These are phyloP conservation scores for Chloranthus sessilifolius DNA, from an alignment of 164 flowering plant genomes.

Conservation along the genomic window DNA sequence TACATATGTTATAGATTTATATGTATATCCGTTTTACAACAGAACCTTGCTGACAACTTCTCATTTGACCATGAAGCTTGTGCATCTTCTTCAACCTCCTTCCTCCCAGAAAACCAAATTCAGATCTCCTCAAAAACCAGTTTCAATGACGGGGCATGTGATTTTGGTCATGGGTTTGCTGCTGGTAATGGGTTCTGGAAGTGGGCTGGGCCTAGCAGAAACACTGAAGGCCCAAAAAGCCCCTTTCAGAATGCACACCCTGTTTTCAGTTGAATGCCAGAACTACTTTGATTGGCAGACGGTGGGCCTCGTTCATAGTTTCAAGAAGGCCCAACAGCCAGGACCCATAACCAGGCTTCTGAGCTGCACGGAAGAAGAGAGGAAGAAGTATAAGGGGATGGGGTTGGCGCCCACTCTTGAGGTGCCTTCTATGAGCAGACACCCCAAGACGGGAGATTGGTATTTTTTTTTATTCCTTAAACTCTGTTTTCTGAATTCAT, in stretches of 20 bases:
- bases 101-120: too few relatives aligned
- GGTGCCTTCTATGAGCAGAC: slow-evolving; percentile 97
- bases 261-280: slow-evolving; percentile 96
- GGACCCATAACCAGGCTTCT: slow-evolving; percentile 87
- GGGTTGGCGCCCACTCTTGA: slow-evolving; percentile 86
- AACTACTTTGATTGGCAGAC: slow-evolving; percentile 99
- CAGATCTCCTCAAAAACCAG: slow-evolving; percentile 15
- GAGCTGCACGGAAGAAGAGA: slow-evolving; percentile 95
- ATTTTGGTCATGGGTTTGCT: too few relatives aligned
- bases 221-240: slow-evolving; percentile 28
- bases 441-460: slow-evolving; percentile 97
- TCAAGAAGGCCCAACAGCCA: slow-evolving; percentile 75
- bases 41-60: too few relatives aligned
- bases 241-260: slow-evolving; percentile 85
- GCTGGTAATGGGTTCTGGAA: slow-evolving; percentile 8
- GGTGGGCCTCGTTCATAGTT: slow-evolving; percentile 89
- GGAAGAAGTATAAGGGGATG: slow-evolving; percentile 77
- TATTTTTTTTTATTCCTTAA: slow-evolving; percentile 19
- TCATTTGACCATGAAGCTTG: too few relatives aligned
- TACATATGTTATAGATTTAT: too few relatives aligned
- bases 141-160: slow-evolving; percentile 26
- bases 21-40: too few relatives aligned
- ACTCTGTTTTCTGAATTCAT: too few relatives aligned
- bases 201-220: slow-evolving; percentile 21
- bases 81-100: too few relatives aligned